Evolutionary conservation across 371 early-diverging fungal species (phyloP), one percentile per base, ranked within the genome.

Genomic region (Basidiobolus heterosporus): DNA sequence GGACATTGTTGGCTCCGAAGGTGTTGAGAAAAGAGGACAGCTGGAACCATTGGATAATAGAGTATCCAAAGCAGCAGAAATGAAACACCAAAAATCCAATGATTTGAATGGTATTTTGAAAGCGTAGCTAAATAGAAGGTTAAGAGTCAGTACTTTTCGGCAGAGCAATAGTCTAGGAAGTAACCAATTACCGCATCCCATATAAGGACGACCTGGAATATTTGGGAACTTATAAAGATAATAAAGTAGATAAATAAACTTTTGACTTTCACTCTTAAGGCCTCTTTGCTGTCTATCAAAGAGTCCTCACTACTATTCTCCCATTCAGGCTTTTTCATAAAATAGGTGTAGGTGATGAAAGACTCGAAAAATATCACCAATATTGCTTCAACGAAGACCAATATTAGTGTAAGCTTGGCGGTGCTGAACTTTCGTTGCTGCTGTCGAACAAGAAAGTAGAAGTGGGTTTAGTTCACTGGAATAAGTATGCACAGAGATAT

Each of bases 81-180:
- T 89, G 82, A 65, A 90, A 85, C 36, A 81, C 44, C 36, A 89
- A 65, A 51, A 86, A 78, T 2, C 80, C 84, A 51, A 89, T 78
- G 30, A 90, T 70, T 59, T 91, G 89, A 49, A 91, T 85, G 1
- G 86, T 89, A 62, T 92, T 91, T 60, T 81, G 71, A 39, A 75
- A 69, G 36, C 72, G 74, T 2, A 84, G 69, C 86, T 85, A 62
- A 42, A 56, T 5, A 44, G 20, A 23, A 19, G 30, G 30, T 14
- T 17, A 53, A 16, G 38, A 30, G 30, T 30, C n/a, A n/a, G n/a
- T n/a, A n/a, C n/a, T n/a, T n/a, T n/a, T n/a, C n/a, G n/a, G n/a
- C n/a, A n/a, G n/a, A n/a, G n/a, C n/a, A n/a, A n/a, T n/a, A n/a
- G n/a, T n/a, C n/a, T n/a, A n/a, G n/a, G n/a, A n/a, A n/a, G n/a